These are phyloP conservation scores for Fraxinus quadrangulata DNA, from an alignment of 257 asterid species.

Conservation along the genomic window DNA sequence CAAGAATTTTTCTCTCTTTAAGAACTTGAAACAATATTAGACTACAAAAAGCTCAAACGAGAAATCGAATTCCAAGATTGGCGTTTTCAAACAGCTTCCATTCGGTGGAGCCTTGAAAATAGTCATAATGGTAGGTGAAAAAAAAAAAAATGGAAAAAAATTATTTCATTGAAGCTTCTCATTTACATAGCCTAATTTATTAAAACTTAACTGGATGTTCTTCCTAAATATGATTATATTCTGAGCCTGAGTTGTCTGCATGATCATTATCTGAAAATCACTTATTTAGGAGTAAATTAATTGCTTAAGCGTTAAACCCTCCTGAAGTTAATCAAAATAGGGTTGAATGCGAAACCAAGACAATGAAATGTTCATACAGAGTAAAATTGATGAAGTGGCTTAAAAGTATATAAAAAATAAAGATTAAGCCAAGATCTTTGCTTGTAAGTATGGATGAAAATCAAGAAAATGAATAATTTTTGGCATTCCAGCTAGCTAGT, in stretches of 20 bases:
- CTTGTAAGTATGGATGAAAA: conserved; percentile 51
- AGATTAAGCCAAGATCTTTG: conserved; percentile 42
- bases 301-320: conserved; percentile 77
- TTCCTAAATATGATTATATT: conserved; percentile 25
- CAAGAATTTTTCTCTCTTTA: neutral
- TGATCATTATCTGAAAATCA: conserved; percentile 30
- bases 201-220: conserved; percentile 28
- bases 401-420: conserved; percentile 36
- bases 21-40: neutral
- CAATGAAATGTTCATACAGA: conserved; percentile 22
- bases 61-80: neutral
- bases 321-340: conserved; percentile 39
- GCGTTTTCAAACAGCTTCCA: neutral
- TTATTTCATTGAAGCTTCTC: conserved; percentile 18
- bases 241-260: conserved; percentile 20
- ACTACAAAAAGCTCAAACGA: neutral
- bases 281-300: conserved; percentile 37
- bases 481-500: neutral
- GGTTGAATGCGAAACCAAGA: conserved; percentile 25
- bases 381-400: conserved; percentile 48
- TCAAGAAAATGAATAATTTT: neutral
- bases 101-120: neutral
- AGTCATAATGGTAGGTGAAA: neutral
- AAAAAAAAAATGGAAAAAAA: neutral
- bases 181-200: neutral